A percentile compares a stretch with the other conserved stretches of the same genome.
phyloP scores from a whole-genome alignment of 1,284 basidiomycete genomes.

The Amylostereum chailletii region DNA sequence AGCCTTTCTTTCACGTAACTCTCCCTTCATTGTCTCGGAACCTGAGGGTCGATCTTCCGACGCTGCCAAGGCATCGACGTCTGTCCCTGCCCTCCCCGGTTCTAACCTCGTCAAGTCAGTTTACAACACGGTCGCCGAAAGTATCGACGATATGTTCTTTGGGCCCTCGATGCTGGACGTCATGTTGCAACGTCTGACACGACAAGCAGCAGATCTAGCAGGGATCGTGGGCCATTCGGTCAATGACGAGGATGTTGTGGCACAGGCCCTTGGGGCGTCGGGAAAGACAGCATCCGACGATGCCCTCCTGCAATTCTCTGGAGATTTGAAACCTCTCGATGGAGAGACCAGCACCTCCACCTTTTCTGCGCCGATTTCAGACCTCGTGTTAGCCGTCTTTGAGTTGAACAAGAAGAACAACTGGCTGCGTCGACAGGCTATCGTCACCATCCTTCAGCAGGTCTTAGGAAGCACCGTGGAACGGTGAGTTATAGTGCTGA shows the following conservation, averaged over 20 bases:
- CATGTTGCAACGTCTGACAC: constrained; percentile 80
- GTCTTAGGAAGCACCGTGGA: constrained; percentile 94
- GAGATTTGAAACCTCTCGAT: constrained; percentile 71
- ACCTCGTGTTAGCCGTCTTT: constrained; percentile 86
- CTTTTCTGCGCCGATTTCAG: constrained; percentile 92
- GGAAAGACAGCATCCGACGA: constrained; percentile 59
- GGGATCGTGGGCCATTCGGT: constrained; percentile 72
- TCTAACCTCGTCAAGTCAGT: constrained; percentile 74
- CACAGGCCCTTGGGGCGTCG: constrained; percentile 65
- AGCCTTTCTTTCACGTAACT: constrained; percentile 81
- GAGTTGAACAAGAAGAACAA: constrained; percentile 93
- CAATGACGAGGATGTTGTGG: constrained; percentile 78
- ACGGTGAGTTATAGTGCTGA: constrained; percentile 40
- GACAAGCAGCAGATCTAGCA: constrained; percentile 83
- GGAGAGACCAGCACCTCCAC: constrained; percentile 80
- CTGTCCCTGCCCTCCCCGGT: constrained; percentile 43
- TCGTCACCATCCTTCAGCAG: constrained; percentile 93
- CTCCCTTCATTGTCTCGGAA: constrained; percentile 61
- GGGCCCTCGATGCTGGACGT: constrained; percentile 92
- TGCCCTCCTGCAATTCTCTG: constrained; percentile 56
- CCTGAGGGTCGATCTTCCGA: constrained; percentile 26
- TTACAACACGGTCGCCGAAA: constrained; percentile 83
- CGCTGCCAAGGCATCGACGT: constrained; percentile 14
- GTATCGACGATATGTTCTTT: constrained; percentile 90
- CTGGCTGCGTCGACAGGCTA: constrained; percentile 93